Evolutionary conservation across 305 asterid species (phyloP).

Genomic region (Euphrasia arctica): DNA sequence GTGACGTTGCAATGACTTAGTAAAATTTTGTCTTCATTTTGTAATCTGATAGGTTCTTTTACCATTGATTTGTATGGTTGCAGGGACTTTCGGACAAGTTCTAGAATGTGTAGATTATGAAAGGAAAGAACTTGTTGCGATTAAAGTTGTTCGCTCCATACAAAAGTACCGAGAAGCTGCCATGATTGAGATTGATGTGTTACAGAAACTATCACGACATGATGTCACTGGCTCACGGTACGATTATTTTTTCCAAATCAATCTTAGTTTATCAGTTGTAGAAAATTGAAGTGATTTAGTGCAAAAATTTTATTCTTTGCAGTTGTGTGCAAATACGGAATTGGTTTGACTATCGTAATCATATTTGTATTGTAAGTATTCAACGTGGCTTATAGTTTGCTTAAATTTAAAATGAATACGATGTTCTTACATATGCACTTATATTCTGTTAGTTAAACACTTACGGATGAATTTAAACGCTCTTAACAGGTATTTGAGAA

Average conservation of each 20-base stretch:
- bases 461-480: conserved; percentile 69
- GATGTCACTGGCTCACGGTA: conserved; percentile 62
- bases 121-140: conserved; percentile 64
- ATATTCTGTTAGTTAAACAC: conserved; percentile 47
- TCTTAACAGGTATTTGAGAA: conserved; percentile 95
- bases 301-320: conserved; percentile 58
- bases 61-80: conserved; percentile 22
- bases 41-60: conserved; percentile 27
- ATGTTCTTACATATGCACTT: conserved; percentile 32
- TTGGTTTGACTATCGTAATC: conserved; percentile 98
- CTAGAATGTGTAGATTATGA: conserved; percentile 84
- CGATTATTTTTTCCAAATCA: conserved; percentile 26
- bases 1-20: conserved; percentile 15
- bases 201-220: conserved; percentile 67
- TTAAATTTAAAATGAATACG: conserved; percentile 36
- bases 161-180: conserved; percentile 88
- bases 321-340: conserved; percentile 93
- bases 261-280: conserved; percentile 19
- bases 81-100: conserved; percentile 93
- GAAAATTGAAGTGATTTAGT: conserved; percentile 54
- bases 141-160: conserved; percentile 80
- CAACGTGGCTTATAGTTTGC: conserved; percentile 40
- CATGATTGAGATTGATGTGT: conserved; percentile 76
- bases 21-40: conserved; percentile 6
- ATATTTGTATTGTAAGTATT: conserved; percentile 89